These are phyloP conservation scores for Ustilago hordei DNA, from an alignment of 1,284 basidiomycete species.

Conservation along the genomic window DNA sequence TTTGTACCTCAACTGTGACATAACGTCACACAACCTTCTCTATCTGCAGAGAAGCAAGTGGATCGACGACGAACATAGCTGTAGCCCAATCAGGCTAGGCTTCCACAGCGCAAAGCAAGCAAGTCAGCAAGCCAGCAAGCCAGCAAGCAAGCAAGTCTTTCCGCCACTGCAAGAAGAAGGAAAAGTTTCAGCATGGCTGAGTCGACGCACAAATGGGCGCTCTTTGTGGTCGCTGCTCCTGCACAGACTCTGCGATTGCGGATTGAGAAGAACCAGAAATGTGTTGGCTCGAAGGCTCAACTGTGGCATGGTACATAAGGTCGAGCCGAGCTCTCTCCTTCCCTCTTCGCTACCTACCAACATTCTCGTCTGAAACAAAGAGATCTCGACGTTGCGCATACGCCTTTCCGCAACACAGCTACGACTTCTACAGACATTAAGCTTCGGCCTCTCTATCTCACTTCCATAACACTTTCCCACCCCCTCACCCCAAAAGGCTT, in stretches of 20 bases:
- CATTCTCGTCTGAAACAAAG: conserved; percentile 23
- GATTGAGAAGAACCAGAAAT: background rate
- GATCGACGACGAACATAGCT: conserved; percentile 27
- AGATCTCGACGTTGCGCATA: conserved; percentile 44
- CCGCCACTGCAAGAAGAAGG: background rate
- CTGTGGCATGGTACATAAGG: conserved; percentile 34
- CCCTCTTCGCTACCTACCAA: conserved; percentile 13
- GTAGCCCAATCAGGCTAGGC: background rate
- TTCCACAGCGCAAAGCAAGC: background rate
- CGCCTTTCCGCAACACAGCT: conserved; percentile 32
- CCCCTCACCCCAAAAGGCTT: conserved; percentile 20
- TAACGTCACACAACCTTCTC: conserved; percentile 27
- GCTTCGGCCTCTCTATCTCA: conserved; percentile 16
- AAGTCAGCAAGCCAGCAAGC: too few relatives aligned
- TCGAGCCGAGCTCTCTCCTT: background rate
- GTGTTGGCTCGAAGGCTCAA: background rate
- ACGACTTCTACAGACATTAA: conserved; percentile 29
- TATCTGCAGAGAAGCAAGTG: conserved; percentile 33
- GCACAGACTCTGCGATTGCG: conserved; percentile 19
- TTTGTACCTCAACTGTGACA: conserved; percentile 19
- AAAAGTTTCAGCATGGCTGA: conserved; percentile 10
- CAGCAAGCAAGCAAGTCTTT: background rate
- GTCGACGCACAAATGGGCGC: conserved; percentile 30
- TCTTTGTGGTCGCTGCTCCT: conserved; percentile 1
- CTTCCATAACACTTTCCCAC: conserved; percentile 3